Evolutionary conservation across 495 filamentous ascomycete genomes (phyloP), one percentile per base, ranked within the genome.

Genomic region (Xylaria curta): DNA sequence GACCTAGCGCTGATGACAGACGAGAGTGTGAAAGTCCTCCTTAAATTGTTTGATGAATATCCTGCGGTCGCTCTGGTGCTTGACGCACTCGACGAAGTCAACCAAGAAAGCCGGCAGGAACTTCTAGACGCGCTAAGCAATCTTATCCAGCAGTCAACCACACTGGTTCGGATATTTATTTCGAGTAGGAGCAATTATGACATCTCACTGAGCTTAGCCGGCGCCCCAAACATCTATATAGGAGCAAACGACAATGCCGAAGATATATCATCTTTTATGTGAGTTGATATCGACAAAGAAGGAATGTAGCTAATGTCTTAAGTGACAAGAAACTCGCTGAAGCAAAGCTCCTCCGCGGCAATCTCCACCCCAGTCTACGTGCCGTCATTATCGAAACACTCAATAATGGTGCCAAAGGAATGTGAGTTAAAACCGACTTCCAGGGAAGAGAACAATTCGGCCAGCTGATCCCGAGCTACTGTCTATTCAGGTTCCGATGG

Each of bases 21-120:
- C 24, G 60, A 62, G 33, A 21, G 58, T 46, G 69, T 64, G 36
- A 15, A 44, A 40, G n/a, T 68, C 24, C 65, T 67, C 12, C 31
- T 72, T 17, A n/a, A 68, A 38, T 51, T 72, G 13, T 58, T 72
- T 28, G 51, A 46, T 28, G 51, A 71, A n/a, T 71, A 71, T 51
- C 69, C 69, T 40, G 60, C 60, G 42, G 69, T 71, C 8, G 66
- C 61, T 21, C 40, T 66, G 6, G 61, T 71, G 28, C 46, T 71
- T 53, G 69, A 71, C 42, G 69, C 60, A 26, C 31, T 71, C 15
- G 69, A 71, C 36, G 60, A 71, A 54, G 61, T 71, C 44, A 42
- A 58, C 42, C 17, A 66, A 42, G 69, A 66, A 7, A 54, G 36
- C n/a, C 59, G 69, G 5, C 60, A 71, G 44, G 69, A 71, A 58